Evolutionary conservation across 495 filamentous ascomycete genomes (phyloP).

Genomic region (Penicillium simplicissimum): DNA sequence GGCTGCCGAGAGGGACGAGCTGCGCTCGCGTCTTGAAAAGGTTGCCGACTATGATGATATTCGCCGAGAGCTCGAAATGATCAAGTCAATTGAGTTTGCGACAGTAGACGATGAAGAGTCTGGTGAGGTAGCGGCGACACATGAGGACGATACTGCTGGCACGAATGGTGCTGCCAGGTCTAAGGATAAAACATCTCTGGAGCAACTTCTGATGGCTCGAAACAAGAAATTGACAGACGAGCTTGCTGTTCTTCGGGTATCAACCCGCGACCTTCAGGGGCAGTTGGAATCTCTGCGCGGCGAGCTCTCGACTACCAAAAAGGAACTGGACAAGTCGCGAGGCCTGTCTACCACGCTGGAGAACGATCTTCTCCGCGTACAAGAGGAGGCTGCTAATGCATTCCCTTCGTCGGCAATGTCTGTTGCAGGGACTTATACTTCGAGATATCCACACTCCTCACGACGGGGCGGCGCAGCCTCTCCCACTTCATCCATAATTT

Average conservation of each 20-base stretch:
- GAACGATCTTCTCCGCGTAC: conserved; percentile 84
- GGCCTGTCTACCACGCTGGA: conserved; percentile 86
- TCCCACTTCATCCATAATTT: conserved; percentile 96
- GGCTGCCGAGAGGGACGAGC: conserved; percentile 69
- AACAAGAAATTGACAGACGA: conserved; percentile 97
- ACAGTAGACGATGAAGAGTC: conserved; percentile 81
- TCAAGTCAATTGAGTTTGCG: conserved; percentile 96
- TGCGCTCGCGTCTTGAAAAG: conserved; percentile 79
- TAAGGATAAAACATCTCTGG: conserved; percentile 75
- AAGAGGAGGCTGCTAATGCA: conserved; percentile 77
- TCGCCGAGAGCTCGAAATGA: conserved; percentile 90
- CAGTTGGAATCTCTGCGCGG: conserved; percentile 79
- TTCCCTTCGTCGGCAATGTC: conserved; percentile 87
- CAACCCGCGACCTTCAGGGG: conserved; percentile 85
- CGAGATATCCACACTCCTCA: conserved; percentile 76
- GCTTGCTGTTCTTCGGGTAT: conserved; percentile 87
- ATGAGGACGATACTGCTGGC: conserved; percentile 31
- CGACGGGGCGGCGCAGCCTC: conserved; percentile 66
- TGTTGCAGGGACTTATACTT: conserved; percentile 88
- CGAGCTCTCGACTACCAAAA: conserved; percentile 79
- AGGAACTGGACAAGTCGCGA: conserved; percentile 82
- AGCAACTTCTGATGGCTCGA: conserved; percentile 85
- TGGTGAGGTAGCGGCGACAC: conserved; percentile 21
- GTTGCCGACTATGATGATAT: conserved; percentile 96
- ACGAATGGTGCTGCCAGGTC: conserved; percentile 54